phyloP scores from a whole-genome alignment of 805 yeast species.

The Sugiyamaella marilandica region DNA sequence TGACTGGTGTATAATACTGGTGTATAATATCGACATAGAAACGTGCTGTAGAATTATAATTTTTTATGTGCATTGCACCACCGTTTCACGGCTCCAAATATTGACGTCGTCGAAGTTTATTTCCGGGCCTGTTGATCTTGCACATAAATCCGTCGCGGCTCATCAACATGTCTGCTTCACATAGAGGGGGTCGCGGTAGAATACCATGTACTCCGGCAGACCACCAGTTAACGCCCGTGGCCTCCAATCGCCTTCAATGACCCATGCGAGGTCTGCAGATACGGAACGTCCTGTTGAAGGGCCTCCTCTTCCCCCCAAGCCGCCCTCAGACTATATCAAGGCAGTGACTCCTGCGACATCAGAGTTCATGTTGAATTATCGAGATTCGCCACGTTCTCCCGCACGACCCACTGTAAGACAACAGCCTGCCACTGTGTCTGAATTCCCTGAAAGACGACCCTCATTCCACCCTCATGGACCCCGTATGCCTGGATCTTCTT shows the following conservation, averaged over 20 bases:
- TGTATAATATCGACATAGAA: too few species aligned
- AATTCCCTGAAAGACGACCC: conserved; percentile 15
- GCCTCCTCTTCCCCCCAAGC: conserved; percentile 25
- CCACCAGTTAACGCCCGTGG: conserved; percentile 1
- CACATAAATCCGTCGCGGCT: neutral
- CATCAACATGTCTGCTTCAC: neutral
- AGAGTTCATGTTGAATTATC: conserved; percentile 12
- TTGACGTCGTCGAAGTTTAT: too few species aligned
- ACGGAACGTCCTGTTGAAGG: neutral
- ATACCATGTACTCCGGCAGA: neutral
- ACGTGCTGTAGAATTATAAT: too few species aligned
- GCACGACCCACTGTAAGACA: neutral
- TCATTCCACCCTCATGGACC: conserved; percentile 19
- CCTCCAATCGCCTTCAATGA: neutral
- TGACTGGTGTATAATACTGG: too few species aligned
- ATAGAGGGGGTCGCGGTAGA: neutral
- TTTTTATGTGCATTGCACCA: too few species aligned
- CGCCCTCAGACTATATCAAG: conserved; percentile 15
- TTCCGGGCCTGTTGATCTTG: neutral
- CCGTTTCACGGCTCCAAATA: too few species aligned
- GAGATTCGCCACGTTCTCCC: neutral
- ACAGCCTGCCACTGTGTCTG: conserved; percentile 8
- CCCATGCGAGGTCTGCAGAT: neutral
- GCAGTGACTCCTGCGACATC: conserved; percentile 15
- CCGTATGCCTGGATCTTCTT: conserved; percentile 8